Evolutionary conservation across 305 asterid genomes (phyloP).

Genomic region (Fraxinus xanthoxyloides): DNA sequence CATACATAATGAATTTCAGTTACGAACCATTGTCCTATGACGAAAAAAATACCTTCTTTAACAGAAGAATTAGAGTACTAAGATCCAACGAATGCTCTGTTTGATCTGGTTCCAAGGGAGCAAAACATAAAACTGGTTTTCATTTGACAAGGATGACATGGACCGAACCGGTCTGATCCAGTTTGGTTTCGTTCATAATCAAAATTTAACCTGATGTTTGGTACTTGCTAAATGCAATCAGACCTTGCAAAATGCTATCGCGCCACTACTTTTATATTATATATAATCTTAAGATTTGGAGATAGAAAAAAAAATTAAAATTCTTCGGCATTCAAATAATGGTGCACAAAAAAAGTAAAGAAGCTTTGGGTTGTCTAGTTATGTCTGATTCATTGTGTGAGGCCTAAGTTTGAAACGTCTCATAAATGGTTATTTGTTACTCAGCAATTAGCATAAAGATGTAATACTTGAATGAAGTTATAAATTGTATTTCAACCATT

Average conservation of each 20-base stretch:
- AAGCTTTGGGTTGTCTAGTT: neutral
- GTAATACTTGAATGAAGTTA: neutral
- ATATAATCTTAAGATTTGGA: neutral
- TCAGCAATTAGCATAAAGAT: neutral
- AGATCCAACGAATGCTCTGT: neutral
- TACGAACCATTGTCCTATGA: neutral
- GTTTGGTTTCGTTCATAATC: neutral
- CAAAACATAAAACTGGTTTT: neutral
- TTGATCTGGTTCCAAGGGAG: neutral
- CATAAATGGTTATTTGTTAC: slow-evolving; percentile 7
- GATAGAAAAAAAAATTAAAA: neutral
- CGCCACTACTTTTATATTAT: neutral
- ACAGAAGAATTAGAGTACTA: neutral
- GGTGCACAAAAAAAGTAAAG: neutral
- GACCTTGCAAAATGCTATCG: neutral
- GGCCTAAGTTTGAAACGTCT: neutral
- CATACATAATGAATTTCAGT: neutral
- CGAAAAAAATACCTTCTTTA: neutral
- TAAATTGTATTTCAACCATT: slow-evolving; percentile 5
- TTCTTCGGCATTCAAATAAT: neutral
- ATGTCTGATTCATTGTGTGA: neutral
- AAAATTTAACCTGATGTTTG: neutral
- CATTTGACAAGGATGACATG: neutral
- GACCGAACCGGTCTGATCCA: neutral
- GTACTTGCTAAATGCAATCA: neutral